A percentile compares a stretch with the other conserved stretches of the same genome.
These are phyloP conservation scores for Caryopteris hybrid DNA, from an alignment of 305 asterid genomes.

Conservation along the genomic window DNA sequence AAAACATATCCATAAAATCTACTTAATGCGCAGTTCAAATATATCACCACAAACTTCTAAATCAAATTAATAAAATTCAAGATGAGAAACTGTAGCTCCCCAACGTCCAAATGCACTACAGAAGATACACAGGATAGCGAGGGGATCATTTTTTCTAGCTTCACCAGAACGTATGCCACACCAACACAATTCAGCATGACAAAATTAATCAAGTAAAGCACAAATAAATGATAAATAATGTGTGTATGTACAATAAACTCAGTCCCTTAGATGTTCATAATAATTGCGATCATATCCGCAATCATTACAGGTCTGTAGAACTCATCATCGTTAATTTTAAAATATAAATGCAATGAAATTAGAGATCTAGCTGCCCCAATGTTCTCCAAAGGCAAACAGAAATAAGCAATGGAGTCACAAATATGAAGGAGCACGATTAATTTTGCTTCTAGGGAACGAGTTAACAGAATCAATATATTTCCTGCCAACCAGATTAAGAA, in stretches of 20 bases:
- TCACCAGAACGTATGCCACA: neutral
- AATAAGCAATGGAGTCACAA: neutral
- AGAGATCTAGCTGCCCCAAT: constrained; percentile 21
- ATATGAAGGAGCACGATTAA: constrained; percentile 29
- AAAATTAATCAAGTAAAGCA: too few species aligned
- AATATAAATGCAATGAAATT: neutral
- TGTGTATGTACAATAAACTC: too few species aligned
- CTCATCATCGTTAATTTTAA: constrained; percentile 25
- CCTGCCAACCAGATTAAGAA: constrained; percentile 54
- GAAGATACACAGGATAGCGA: constrained; percentile 41
- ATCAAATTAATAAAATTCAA: too few species aligned
- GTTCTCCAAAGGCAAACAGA: constrained; percentile 8
- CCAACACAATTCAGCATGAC: neutral
- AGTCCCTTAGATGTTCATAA: constrained; percentile 52
- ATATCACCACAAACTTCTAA: too few species aligned
- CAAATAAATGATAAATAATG: too few species aligned
- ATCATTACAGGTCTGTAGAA: constrained; percentile 48
- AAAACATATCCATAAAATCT: too few species aligned
- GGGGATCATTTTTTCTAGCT: constrained; percentile 37
- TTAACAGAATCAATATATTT: constrained; percentile 4
- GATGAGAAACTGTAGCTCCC: constrained; percentile 17
- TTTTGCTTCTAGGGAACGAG: constrained; percentile 79
- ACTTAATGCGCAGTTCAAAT: too few species aligned
- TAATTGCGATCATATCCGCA: constrained; percentile 45
- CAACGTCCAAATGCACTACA: constrained; percentile 41